phyloP scores from a whole-genome alignment of 495 filamentous ascomycete genomes.

The Daldinia decipiens region DNA sequence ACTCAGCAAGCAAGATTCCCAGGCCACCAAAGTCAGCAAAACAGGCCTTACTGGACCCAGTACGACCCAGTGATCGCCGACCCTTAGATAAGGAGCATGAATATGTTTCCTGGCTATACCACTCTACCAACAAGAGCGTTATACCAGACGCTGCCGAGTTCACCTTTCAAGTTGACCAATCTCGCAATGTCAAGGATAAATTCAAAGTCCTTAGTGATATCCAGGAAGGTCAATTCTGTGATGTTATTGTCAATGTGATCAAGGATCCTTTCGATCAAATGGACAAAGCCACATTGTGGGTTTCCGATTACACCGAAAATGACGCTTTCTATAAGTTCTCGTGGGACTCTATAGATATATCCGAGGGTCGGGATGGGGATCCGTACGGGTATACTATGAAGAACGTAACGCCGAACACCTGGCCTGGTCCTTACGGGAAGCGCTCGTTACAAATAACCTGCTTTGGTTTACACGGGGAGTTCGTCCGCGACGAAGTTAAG shows the following conservation, averaged over 20 bases:
- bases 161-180: conserved; percentile 49
- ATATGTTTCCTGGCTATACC: conserved; percentile 57
- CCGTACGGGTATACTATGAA: conserved; percentile 47
- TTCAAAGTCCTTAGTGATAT: conserved; percentile 75
- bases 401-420: conserved; percentile 50
- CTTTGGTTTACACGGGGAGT: conserved; percentile 73
- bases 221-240: conserved; percentile 64
- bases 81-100: conserved; percentile 44
- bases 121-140: conserved; percentile 52
- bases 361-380: conserved; percentile 49
- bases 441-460: conserved; percentile 76
- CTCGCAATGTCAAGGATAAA: conserved; percentile 61
- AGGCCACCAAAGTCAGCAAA: conserved; percentile 49
- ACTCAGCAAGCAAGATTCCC: conserved; percentile 54
- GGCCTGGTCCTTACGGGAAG: conserved; percentile 83
- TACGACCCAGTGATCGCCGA: conserved; percentile 9
- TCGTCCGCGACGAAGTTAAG: conserved; percentile 64
- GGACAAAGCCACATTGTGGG: conserved; percentile 69
- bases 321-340: conserved; percentile 66
- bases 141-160: conserved; percentile 61
- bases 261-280: conserved; percentile 65
- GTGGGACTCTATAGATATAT: conserved; percentile 53
- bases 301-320: conserved; percentile 89
- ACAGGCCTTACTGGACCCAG: conserved; percentile 42
- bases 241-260: conserved; percentile 81